phyloP scores from a whole-genome alignment of 164 flowering plant species.

The Vitis cinerea region DNA sequence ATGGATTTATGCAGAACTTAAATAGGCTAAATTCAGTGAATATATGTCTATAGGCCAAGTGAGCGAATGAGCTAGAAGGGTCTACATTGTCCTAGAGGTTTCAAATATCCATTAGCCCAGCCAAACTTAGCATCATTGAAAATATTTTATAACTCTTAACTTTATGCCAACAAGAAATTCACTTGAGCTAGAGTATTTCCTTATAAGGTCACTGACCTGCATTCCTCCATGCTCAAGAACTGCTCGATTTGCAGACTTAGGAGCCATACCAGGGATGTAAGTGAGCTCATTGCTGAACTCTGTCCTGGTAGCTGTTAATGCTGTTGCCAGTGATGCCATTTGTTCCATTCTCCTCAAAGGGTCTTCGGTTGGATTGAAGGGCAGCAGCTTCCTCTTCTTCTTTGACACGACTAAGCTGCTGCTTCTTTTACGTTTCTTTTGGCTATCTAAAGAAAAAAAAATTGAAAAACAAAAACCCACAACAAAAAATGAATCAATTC shows the following conservation, averaged over 20 bases:
- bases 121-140: background rate
- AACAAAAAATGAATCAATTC: conserved; percentile 1
- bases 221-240: conserved; percentile 73
- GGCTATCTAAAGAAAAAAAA: conserved; percentile 26
- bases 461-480: background rate
- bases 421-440: conserved; percentile 47
- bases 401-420: conserved; percentile 51
- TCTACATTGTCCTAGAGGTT: background rate
- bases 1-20: background rate
- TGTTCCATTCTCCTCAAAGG: conserved; percentile 60
- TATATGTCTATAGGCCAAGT: background rate
- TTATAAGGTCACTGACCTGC: conserved; percentile 61
- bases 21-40: background rate
- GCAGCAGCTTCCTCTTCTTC: conserved; percentile 71
- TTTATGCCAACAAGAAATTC: too few relatives aligned
- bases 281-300: conserved; percentile 79
- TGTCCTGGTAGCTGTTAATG: conserved; percentile 61
- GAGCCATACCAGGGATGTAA: conserved; percentile 79
- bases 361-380: conserved; percentile 74
- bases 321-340: conserved; percentile 92
- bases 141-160: background rate
- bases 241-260: conserved; percentile 66
- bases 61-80: background rate
- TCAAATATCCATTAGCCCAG: background rate
- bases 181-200: background rate